These are phyloP conservation scores for Ilyonectria sp. DNA, from an alignment of 2,329 filamentous ascomycete genomes.

Conservation along the genomic window DNA sequence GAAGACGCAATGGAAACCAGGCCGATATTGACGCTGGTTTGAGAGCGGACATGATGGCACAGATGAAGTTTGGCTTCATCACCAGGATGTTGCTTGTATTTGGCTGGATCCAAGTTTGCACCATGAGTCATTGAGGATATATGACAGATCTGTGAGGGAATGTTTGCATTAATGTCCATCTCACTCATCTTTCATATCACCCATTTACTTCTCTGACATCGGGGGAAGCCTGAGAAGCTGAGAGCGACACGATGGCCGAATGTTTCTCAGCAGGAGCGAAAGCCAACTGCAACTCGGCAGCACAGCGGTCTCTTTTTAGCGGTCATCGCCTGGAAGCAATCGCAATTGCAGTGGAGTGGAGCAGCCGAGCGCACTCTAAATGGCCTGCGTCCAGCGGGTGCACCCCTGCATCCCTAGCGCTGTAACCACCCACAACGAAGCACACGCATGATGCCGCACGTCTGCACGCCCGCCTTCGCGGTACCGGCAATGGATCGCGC, in stretches of 20 bases:
- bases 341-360: neutral
- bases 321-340: neutral
- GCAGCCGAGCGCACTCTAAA: neutral
- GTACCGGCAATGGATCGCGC: constrained; percentile 27
- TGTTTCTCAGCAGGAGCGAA: too few species aligned
- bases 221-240: neutral
- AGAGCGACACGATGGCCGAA: too few species aligned
- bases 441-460: constrained; percentile 8
- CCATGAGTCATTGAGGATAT: neutral
- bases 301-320: neutral
- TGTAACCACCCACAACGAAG: neutral
- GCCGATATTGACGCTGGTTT: neutral
- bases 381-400: neutral
- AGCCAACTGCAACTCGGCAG: neutral
- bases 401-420: constrained; percentile 3
- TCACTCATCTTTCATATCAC: neutral
- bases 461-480: neutral
- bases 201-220: neutral
- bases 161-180: neutral
- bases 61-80: neutral
- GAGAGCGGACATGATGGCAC: neutral
- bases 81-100: neutral
- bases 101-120: neutral
- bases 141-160: neutral
- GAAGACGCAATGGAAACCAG: neutral